Evolutionary conservation across 1,139 yeast genomes (phyloP).

Genomic region (Geotrichum histeridarum): DNA sequence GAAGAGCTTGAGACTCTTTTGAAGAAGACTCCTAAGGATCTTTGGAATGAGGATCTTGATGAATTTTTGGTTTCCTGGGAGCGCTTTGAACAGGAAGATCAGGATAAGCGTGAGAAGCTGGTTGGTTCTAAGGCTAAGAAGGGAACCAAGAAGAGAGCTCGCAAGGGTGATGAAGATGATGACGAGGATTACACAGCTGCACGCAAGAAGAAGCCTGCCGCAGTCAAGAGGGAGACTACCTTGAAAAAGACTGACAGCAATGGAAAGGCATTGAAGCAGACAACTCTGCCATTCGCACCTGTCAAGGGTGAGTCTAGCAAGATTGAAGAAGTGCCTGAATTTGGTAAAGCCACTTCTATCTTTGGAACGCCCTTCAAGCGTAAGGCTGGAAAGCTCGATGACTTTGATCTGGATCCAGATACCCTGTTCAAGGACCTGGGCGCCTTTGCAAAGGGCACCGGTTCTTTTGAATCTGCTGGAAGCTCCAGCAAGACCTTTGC

Average conservation of each 20-base stretch:
- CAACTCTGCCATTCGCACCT: slow-evolving; percentile 2
- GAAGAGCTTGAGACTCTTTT: slow-evolving; percentile 63
- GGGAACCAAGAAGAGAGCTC: slow-evolving; percentile 17
- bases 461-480: neutral
- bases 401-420: slow-evolving; percentile 31
- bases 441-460: neutral
- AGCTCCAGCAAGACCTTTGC: neutral
- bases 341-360: slow-evolving; percentile 21
- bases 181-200: slow-evolving; percentile 23
- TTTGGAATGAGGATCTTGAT: slow-evolving; percentile 83
- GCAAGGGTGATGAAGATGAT: slow-evolving; percentile 23
- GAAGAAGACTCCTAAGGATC: slow-evolving; percentile 71
- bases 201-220: slow-evolving; percentile 19
- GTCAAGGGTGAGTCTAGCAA: slow-evolving; percentile 6
- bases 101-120: slow-evolving; percentile 37
- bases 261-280: slow-evolving; percentile 8
- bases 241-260: slow-evolving; percentile 1
- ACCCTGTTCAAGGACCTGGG: slow-evolving; percentile 30
- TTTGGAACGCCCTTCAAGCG: slow-evolving; percentile 31
- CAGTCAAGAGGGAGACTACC: slow-evolving; percentile 19
- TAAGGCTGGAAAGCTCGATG: slow-evolving; percentile 24
- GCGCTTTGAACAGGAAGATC: slow-evolving; percentile 54
- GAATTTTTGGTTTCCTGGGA: slow-evolving; percentile 64
- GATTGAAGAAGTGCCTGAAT: slow-evolving; percentile 9
- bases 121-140: slow-evolving; percentile 25